Evolutionary conservation across 495 filamentous ascomycete species (phyloP), one percentile per base, ranked within the genome.

Genomic region (Hyaloscypha finlandica): DNA sequence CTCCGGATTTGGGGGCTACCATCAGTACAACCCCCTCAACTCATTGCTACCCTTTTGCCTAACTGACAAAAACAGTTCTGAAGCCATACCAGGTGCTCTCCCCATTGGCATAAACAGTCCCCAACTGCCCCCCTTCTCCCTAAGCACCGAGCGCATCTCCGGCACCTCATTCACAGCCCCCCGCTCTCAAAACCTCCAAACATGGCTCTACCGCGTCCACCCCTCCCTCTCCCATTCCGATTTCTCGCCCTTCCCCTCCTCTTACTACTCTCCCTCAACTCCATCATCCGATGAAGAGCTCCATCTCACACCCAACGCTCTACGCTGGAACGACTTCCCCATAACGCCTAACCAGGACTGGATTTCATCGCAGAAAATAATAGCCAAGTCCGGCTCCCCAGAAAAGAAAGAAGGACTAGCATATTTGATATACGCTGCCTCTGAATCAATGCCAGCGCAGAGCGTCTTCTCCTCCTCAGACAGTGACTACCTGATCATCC

Each of bases 91-190:
- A 12, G 68, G 68, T 2, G 61, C 71, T 20, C 62, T 55, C 16
- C 71, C 71, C 6, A 22, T 56, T 4, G 89, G 80, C 31, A 80
- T 83, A 19, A 92, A 92, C 77, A 88, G 83, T n/a, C 89, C 89
- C 11, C 90, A 91, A 74, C 87, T 88, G 65, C 84, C 82, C 19
- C 81, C 86, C 0, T 85, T 84, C 63, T 88, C 88, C 2, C 82
- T 92, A 11, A 91, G 90, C 71, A 79, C 88, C 12, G 90, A 92
- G 73, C 89, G 90, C 77, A 82, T 92, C 20, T 90, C 89, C 8
- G 89, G 88, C 9, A 88, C 90, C 3, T 85, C 90, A 11, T 92
- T 92, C 72, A 90, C 88, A 48, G 88, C 89, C 14, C 90, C 90
- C 0, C 79, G 90, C 14, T 79, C 83, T 70, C 83, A 86, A 70